Base-by-base conservation (phyloP, 805 yeast genomes). In the Candida taoyuanica region DNA sequence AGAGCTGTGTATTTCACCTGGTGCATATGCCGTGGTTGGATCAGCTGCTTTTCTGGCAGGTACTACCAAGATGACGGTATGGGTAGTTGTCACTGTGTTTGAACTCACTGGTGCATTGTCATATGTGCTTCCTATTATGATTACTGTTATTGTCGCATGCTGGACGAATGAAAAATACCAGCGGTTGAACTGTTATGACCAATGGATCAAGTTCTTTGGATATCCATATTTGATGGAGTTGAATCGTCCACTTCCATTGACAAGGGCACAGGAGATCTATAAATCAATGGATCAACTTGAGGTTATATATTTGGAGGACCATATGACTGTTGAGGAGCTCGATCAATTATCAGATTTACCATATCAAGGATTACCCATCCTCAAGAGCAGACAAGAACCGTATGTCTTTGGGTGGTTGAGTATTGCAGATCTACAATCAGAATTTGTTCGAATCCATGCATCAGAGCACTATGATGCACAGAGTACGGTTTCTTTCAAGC, bases 11-110 rank as follows among this genome's bases (percentile, higher is more conserved):
- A 78, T 86, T 8, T 81, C 88, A 2, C 94, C 94, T 0, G 89
- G 93, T 0, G 85, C 89, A 0, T 87, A 86, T 54, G 95, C 95
- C 0, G 82, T 86, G 8, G 85, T 87, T 17, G 95, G 96, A 0
- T 87, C 95, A 0, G 95, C 88, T 0, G 71, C 95, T 1, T 82
- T 85, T 39, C 66, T 85, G 48, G 76, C 93, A 0, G 94, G 95
- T 5, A 77, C 81, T 13, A 85, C 95, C 3, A 76, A 85, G 47
- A 73, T 86, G 62, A 85, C 89, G 4, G 81, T 85, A 46, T 74
- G 87, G 31, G 79, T 82, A 7, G 95, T 85, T 14, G 89, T 86
- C 6, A 76, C 87, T 18, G 68, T 85, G 46, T 83, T 85, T 58
- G 96, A 86, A 58, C 63, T 86, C 28, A 85, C 95, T 0, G 96